Evolutionary conservation across 129 eudicot species (phyloP), one percentile per base, ranked within the genome.

Genomic region (Flaveria ramosissima): DNA sequence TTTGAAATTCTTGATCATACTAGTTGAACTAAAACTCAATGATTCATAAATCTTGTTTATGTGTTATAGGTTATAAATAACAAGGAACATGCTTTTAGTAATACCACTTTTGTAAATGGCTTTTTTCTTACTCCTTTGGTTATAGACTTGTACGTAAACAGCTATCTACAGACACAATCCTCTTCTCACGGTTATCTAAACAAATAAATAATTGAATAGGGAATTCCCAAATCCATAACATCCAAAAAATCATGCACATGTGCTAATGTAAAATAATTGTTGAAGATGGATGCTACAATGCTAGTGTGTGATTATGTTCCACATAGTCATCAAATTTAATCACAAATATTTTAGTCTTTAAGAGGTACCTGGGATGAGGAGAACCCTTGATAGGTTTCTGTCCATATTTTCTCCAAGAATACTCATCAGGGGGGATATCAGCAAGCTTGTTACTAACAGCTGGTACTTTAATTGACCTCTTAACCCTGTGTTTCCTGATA

Each of bases 311-410:
- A 6, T 70, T 62, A 70, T 57, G 45, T 57, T 56, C 60, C 46
- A 70, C 52, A 56, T 57, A 30, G 17, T 24, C 8, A n/a, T 48
- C 4, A 6, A 50, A 17, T 12, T 8, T 8, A 42, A 62, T 36
- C 43, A 10, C 74, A 68, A 16, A 15, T 24, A 36, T 8, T 19
- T 9, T 11, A 59, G 70, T 51, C 59, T 24, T 57, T 68, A 68
- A 42, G 30, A 63, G 30, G 47, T 88, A 95, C 99, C 99, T 95
- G 6, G 99, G 99, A 43, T 95, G 93, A 73, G 99, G 99, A 72
- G 99, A 95, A 15, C 99, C 99, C 81, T 95, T 95, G 68, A 95
- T 91, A 51, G 99, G 99, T 78, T 95, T 95, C 78, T 95, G 99
- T 60, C 99, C 99, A 42, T 95, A 95, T 78, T 95, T 95, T 77